A percentile compares a stretch with the other conserved stretches of the same genome.
Evolutionary conservation across 2,329 filamentous ascomycete genomes (phyloP).

Genomic region (Dactylellina parvicollis): DNA sequence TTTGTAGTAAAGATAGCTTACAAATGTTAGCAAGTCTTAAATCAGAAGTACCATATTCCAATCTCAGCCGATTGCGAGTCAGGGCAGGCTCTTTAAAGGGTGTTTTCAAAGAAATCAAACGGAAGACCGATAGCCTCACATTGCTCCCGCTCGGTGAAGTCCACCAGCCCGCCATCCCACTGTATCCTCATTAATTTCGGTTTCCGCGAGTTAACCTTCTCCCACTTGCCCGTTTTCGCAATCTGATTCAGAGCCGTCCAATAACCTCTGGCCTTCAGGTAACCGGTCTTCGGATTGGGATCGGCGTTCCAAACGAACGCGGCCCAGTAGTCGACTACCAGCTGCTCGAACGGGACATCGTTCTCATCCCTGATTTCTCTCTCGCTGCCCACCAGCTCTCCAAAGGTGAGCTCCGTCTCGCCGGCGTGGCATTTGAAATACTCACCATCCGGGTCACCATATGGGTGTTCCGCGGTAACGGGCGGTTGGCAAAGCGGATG

Average conservation of each 20-base stretch:
- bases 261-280: constrained; percentile 59
- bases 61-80: no score
- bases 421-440: constrained; percentile 64
- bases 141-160: constrained; percentile 14
- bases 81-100: constrained; percentile 2
- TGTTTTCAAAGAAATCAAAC: constrained; percentile 27
- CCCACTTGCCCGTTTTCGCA: constrained; percentile 59
- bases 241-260: constrained; percentile 58
- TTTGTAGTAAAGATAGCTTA: no score
- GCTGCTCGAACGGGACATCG: constrained; percentile 60
- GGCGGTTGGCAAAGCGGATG: constrained; percentile 60
- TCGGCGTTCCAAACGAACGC: constrained; percentile 60
- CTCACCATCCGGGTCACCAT: constrained; percentile 61
- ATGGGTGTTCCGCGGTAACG: constrained; percentile 57
- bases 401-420: constrained; percentile 62
- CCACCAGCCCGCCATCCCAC: constrained; percentile 25
- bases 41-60: no score
- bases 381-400: constrained; percentile 59
- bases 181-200: constrained; percentile 31
- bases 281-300: constrained; percentile 59
- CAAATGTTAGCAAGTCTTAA: no score
- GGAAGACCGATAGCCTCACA: constrained; percentile 30
- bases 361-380: constrained; percentile 61
- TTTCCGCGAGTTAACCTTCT: constrained; percentile 25
- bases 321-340: constrained; percentile 61